Conservation (phyloP, 1,284 basidiomycete species). For the Entoloma clypeatum region DNA sequence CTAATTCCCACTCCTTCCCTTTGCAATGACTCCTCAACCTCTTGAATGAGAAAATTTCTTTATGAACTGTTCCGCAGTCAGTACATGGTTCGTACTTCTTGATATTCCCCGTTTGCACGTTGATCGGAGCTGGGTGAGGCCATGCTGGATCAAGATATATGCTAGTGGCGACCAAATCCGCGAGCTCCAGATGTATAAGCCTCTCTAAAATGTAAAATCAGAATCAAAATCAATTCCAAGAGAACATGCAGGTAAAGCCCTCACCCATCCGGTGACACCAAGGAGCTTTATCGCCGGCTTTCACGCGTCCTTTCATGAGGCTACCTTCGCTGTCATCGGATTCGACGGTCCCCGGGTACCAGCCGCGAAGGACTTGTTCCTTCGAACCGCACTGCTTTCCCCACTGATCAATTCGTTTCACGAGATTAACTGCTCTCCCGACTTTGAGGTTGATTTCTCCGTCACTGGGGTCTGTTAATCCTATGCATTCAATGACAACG, state of each 20-base stretch:
- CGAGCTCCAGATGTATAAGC: conserved; percentile 72
- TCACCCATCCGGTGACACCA: conserved; percentile 43
- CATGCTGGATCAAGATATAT: conserved; percentile 57
- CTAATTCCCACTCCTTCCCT: conserved; percentile 65
- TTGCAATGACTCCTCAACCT: conserved; percentile 50
- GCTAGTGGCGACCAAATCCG: conserved; percentile 56
- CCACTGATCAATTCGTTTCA: conserved; percentile 65
- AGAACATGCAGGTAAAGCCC: conserved; percentile 8
- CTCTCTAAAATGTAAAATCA: conserved; percentile 44
- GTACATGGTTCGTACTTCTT: conserved; percentile 24
- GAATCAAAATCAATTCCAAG: neutral
- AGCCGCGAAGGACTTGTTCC: conserved; percentile 40
- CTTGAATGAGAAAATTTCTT: conserved; percentile 72
- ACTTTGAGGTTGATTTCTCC: conserved; percentile 45
- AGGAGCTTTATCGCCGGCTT: conserved; percentile 49
- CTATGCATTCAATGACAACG: conserved; percentile 1
- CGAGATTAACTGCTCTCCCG: conserved; percentile 49
- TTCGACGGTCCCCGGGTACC: conserved; percentile 33
- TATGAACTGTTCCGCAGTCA: conserved; percentile 59
- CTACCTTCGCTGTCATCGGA: conserved; percentile 27
- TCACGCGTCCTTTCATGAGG: conserved; percentile 41
- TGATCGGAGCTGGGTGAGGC: conserved; percentile 23
- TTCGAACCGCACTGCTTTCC: conserved; percentile 56
- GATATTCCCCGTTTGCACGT: conserved; percentile 11
- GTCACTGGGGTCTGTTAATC: conserved; percentile 25